These are phyloP conservation scores for Naganishia onofrii DNA, from an alignment of 768 basidiomycete genomes.

Conservation along the genomic window DNA sequence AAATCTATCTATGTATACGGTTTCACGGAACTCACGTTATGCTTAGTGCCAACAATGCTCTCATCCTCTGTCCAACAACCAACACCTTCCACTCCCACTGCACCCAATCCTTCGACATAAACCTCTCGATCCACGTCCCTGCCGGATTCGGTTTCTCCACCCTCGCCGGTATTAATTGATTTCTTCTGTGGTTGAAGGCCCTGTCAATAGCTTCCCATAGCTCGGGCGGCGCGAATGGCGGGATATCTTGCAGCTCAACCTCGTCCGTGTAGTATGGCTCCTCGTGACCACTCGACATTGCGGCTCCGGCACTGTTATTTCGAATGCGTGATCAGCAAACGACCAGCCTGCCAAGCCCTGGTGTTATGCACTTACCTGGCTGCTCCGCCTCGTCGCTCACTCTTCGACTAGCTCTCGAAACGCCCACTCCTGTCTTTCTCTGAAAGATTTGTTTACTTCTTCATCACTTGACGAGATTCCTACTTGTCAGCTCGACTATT, in stretches of 20 bases:
- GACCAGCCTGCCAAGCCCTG: too few relatives aligned
- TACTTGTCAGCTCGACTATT: neutral
- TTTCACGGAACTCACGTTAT: neutral
- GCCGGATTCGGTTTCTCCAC: neutral
- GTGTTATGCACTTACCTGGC: neutral
- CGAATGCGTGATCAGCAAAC: neutral
- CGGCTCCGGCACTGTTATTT: neutral
- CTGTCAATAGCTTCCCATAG: neutral
- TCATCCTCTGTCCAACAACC: neutral
- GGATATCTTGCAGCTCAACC: too few relatives aligned
- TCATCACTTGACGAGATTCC: too few relatives aligned
- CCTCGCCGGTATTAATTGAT: neutral
- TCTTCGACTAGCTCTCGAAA: too few relatives aligned
- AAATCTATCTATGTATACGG: too few relatives aligned
- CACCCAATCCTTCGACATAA: neutral
- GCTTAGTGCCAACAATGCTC: neutral
- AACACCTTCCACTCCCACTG: neutral
- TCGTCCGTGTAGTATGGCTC: too few relatives aligned
- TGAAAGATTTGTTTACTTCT: too few relatives aligned
- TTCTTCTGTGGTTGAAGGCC: neutral
- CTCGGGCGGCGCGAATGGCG: neutral
- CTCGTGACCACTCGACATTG: too few relatives aligned
- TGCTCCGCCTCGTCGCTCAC: neutral
- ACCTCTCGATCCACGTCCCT: neutral
- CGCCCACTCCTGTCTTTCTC: too few relatives aligned